These are phyloP conservation scores for Plantago rigida DNA, from an alignment of 305 asterid species.

Conservation along the genomic window DNA sequence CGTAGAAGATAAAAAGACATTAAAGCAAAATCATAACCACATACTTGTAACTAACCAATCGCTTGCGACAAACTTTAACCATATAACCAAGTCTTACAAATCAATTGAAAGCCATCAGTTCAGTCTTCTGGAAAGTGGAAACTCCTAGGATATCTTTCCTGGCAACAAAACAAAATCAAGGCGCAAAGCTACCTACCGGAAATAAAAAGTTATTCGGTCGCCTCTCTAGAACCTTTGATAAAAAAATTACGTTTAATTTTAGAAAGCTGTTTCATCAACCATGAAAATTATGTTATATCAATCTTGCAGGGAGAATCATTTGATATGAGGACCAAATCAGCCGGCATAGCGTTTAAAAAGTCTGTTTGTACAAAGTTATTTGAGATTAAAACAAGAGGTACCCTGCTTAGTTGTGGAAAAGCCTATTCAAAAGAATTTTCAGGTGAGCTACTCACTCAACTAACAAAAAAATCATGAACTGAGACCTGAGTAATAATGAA, in stretches of 20 bases:
- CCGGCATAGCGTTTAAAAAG: no score
- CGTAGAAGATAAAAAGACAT: conserved; percentile 16
- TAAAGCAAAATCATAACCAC: conserved; percentile 22
- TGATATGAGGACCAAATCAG: conserved; percentile 3
- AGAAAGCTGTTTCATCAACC: neutral
- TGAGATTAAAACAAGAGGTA: neutral
- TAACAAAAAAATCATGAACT: no score
- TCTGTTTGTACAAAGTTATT: no score
- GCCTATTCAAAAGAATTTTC: no score
- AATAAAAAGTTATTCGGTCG: neutral
- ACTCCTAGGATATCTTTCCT: conserved; percentile 55
- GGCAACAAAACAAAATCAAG: conserved; percentile 43
- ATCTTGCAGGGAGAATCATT: neutral
- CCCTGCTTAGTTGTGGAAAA: neutral
- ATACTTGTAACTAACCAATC: conserved; percentile 20
- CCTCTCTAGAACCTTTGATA: conserved; percentile 29
- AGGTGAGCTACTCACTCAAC: no score
- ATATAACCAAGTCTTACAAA: conserved; percentile 67
- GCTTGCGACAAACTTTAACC: conserved; percentile 30
- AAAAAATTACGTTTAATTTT: conserved; percentile 2
- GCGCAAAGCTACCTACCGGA: conserved; percentile 38
- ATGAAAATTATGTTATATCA: conserved; percentile 1
- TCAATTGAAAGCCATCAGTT: conserved; percentile 71
- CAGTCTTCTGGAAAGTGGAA: conserved; percentile 66
- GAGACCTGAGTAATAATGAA: neutral